phyloP scores from a whole-genome alignment of 257 asterid species.

The Henckelia pumila region DNA sequence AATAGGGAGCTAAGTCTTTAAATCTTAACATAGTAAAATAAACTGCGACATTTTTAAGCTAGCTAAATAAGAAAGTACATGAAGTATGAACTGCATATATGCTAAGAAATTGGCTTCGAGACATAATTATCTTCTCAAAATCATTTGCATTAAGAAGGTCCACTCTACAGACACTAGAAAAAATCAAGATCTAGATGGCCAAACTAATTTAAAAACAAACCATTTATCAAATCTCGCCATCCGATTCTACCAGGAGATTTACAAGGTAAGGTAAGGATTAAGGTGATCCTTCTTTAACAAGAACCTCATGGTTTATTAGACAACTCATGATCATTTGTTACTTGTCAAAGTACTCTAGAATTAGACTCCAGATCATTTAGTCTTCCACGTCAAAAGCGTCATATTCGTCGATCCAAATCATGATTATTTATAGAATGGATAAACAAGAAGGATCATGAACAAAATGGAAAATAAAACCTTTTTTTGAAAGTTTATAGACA shows the following conservation, averaged over 20 bases:
- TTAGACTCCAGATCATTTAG: neutral
- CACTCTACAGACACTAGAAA: too few relatives aligned
- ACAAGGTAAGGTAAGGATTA: neutral
- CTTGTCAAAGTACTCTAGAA: neutral
- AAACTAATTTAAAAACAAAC: neutral
- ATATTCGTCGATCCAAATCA: neutral
- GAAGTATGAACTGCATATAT: neutral
- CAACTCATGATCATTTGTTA: neutral
- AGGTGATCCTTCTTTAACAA: neutral
- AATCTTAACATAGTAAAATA: neutral
- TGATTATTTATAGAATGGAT: too few relatives aligned
- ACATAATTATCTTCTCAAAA: too few relatives aligned
- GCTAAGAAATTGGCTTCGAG: neutral
- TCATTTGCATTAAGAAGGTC: too few relatives aligned
- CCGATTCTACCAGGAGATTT: neutral
- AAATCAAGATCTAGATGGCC: neutral
- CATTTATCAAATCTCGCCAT: neutral
- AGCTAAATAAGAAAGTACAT: neutral
- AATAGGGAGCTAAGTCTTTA: conserved; percentile 20
- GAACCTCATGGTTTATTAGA: neutral
- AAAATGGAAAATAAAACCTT: too few relatives aligned
- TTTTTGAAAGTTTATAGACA: too few relatives aligned
- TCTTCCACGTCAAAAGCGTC: neutral
- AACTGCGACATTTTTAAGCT: conserved; percentile 5
- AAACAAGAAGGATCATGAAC: too few relatives aligned